Base-by-base conservation (phyloP, 2,329 filamentous ascomycete species). In the Sporothrix sp. region DNA sequence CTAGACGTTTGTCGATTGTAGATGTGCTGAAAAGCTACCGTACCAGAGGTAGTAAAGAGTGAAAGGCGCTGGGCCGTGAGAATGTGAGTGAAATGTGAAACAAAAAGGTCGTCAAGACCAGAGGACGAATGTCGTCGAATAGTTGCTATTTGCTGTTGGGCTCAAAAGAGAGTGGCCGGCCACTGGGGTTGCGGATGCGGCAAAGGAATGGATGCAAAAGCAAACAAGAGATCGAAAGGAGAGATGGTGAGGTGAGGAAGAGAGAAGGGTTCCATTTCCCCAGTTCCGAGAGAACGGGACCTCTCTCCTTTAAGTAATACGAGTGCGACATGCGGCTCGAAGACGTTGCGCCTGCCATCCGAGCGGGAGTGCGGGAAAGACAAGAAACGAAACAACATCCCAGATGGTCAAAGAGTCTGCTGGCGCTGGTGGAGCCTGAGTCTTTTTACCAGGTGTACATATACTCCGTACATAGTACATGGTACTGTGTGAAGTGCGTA, bases 131-230 rank as follows among this genome's bases (percentile, higher is more conserved):
- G 14, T 33, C 36, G 28, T 32, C 30, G 47, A 36, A 25, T 20
- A 25, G 21, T 45, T 45, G 16, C 18, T 35, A 9, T 35, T 45
- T 44, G 42, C 42, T 45, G 43, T 33, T 35, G 43, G 30, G 30
- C 32, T 47, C 16, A 18, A 37, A 48, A 21, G 36, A 43, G 50
- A 52, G 50, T 52, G 50, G 50, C 50, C 50, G 44, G 50, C 50
- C 50, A 52, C 48, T 44, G 16, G 27, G 18, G 21, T 38, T 36
- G 35, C 25, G 27, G 42, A 45, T 30, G 33, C 33, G 33, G 38
- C 27, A 40, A 23, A 38, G 30, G 18, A 37, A 30, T 45, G 21
- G 20, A 25, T 45, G 43, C 36, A 25, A 30, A 33, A 49, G 30
- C 21, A 27, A 39, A 20, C 21, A 25, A 47, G 14, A 32, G 40